Base-by-base conservation (phyloP, 2,329 filamentous ascomycete species). In the Pyricularia grisea region DNA sequence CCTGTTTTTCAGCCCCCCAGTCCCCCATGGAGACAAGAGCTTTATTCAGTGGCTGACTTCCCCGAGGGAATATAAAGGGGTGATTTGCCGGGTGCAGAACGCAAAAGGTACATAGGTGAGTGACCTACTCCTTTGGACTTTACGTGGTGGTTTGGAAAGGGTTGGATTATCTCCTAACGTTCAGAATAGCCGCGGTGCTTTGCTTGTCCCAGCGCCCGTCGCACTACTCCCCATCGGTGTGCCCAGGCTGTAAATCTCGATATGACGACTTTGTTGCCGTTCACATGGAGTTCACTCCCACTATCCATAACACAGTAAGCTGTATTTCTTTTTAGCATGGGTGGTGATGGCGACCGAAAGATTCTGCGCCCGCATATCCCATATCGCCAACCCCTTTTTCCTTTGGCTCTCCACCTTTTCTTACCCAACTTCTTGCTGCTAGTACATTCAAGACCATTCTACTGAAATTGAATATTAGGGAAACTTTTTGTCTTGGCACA, bases 271-370 rank as follows among this genome's bases (percentile, higher is more conserved):
- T 80, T 71, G 77, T 79, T 7, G 77, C 74, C 50, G 75, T 78
- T 20, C 78, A 80, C 71, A 77, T 80, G 71, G 78, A 79, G 73
- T 77, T 76, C 72, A 76, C 73, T 6, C 63, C 75, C 68, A 70
- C 66, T 31, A 76, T 77, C 68, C 74, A 79, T 68, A 71, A 71
- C 67, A 78, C 77, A 7, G 74, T 75, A 30, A 25, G 74, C 71
- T 1, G 12, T 17, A 31, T 33, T 33, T 11, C 1, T 12, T 12
- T 33, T 33, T 30, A 30, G 30, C 30, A 30, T 3, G 4, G 30
- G 30, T 7, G 30, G 30, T 30, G 30, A 7, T 30, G 30, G 30
- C 3, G 30, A 30, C 30, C 30, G n/a, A 30, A 4, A 30, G 30
- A 30, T 30, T 30, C 42, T 55, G 42, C 20, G 42, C 14, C 23